A percentile compares a stretch with the other conserved stretches of the same genome.
Evolutionary conservation across 2,329 filamentous ascomycete genomes (phyloP).

Genomic region (Ophiostoma tasmaniense): DNA sequence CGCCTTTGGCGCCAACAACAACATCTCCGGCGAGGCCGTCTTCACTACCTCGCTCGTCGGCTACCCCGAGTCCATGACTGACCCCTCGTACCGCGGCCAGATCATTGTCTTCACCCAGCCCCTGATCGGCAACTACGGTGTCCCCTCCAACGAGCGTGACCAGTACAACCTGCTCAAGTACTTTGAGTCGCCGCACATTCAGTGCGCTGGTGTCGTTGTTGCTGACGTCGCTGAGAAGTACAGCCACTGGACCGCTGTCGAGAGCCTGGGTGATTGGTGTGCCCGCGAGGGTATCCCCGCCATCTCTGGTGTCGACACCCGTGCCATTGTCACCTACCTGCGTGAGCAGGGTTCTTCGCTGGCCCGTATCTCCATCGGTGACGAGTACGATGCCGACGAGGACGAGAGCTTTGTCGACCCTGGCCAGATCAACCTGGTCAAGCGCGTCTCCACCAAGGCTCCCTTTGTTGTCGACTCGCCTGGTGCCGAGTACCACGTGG

Average conservation of each 20-base stretch:
- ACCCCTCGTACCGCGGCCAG: constrained; percentile 83
- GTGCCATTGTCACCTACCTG: constrained; percentile 89
- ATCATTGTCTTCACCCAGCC: constrained; percentile 98
- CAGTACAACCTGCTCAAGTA: constrained; percentile 88
- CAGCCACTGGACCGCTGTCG: constrained; percentile 97
- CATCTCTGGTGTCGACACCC: constrained; percentile 94
- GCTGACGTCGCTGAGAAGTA: constrained; percentile 89
- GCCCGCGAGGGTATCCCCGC: constrained; percentile 90
- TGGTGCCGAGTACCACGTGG: constrained; percentile 78
- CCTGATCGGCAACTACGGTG: constrained; percentile 96
- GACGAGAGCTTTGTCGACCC: constrained; percentile 95
- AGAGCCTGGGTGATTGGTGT: constrained; percentile 90
- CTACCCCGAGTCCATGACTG: constrained; percentile 91
- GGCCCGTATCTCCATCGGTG: constrained; percentile 86
- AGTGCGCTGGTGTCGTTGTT: constrained; percentile 91
- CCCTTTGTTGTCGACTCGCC: constrained; percentile 89
- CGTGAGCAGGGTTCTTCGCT: constrained; percentile 96
- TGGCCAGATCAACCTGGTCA: constrained; percentile 91
- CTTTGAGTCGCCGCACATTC: constrained; percentile 96
- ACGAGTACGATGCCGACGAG: constrained; percentile 97
- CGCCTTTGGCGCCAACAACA: constrained; percentile 91
- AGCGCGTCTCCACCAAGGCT: constrained; percentile 93
- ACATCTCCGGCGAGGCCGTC: constrained; percentile 95
- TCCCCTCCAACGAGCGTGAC: constrained; percentile 78
- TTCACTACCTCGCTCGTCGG: constrained; percentile 97